phyloP scores from a whole-genome alignment of 73 alveolate genomes.

The Stentor roeselii region DNA sequence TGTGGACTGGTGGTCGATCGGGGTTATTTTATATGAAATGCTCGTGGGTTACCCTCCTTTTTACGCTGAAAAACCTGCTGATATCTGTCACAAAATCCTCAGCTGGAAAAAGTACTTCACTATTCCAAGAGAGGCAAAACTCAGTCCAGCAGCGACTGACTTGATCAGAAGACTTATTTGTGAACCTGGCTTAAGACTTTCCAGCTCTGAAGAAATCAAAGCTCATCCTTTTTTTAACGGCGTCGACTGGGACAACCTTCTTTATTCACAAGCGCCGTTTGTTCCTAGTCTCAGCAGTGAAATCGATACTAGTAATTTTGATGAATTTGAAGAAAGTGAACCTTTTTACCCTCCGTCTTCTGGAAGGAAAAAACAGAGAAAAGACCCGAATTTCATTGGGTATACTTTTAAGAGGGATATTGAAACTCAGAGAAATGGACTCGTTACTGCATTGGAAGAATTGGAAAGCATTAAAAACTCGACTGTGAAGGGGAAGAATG shows the following conservation, averaged over 20 bases:
- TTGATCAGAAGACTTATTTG: constrained; percentile 50
- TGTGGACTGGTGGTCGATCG: constrained; percentile 91
- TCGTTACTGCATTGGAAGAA: too few species aligned
- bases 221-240: constrained; percentile 65
- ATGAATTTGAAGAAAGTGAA: constrained; percentile 61
- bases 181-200: too few species aligned
- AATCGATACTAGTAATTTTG: constrained; percentile 52
- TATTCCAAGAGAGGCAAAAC: constrained; percentile 55
- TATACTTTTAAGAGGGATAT: too few species aligned
- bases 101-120: constrained; percentile 52
- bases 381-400: constrained; percentile 45
- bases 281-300: constrained; percentile 50
- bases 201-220: constrained; percentile 69
- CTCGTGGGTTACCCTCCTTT: constrained; percentile 93
- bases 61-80: constrained; percentile 72
- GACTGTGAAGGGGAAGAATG: too few species aligned
- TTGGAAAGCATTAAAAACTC: too few species aligned
- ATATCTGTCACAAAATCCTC: too few species aligned
- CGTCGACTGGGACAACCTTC: constrained; percentile 53
- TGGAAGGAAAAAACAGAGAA: constrained; percentile 35
- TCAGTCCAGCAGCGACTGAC: constrained; percentile 50
- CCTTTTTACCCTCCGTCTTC: constrained; percentile 62
- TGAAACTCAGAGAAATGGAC: too few species aligned
- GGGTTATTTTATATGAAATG: too few species aligned
- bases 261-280: constrained; percentile 45